Base-by-base conservation (phyloP, 2,329 filamentous ascomycete species). In the Penicillium sp. region DNA sequence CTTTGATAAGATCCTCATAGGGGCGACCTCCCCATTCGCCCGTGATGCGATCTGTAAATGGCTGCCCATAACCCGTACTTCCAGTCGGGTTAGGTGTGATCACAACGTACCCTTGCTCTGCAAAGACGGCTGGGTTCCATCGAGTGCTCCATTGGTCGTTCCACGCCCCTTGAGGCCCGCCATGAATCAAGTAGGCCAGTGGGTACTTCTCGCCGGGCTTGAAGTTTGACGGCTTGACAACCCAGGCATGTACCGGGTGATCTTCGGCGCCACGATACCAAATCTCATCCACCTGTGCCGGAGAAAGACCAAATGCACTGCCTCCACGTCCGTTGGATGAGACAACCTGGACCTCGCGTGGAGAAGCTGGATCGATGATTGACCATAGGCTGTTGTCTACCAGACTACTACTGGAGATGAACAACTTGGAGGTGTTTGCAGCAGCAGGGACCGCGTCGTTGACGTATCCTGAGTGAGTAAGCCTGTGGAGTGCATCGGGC, bases 21-120 rank as follows among this genome's bases (percentile, higher is more conserved):
- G 76, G 72, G 3, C 63, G 56, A 2, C 73, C 73, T 17, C 73
- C 76, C 74, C 74, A 79, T 37, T 66, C 61, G 13, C 68, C 66
- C 12, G 68, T 62, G 32, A 79, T 70, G 0, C 66, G 64, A 42
- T 75, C 74, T 1, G 72, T 75, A 38, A 76, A 70, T 2, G 63
- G 57, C 51, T 76, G 63, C 1, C 77, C 77, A 41, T 76, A 81
- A 0, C 76, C 74, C 2, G 67, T 69, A 39, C 74, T 77, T 13
- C 76, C 77, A 0, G 74, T 74, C 2, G 77, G 71, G 45, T 80
- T 79, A 3, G 77, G 77, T 4, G 70, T 63, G n/a, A 80, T 62
- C 2, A 79, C 71, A 7, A 79, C 62, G 42, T 79, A 80, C 6
- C 77, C 77, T 52, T 80, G 74, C 48, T 79, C 74, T 3, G 76